Percentiles rank a stretch among this genome's conserved stretches.
These are phyloP conservation scores for Pythium phragmiticola DNA, from an alignment of 352 stramenopile genomes.

Conservation along the genomic window DNA sequence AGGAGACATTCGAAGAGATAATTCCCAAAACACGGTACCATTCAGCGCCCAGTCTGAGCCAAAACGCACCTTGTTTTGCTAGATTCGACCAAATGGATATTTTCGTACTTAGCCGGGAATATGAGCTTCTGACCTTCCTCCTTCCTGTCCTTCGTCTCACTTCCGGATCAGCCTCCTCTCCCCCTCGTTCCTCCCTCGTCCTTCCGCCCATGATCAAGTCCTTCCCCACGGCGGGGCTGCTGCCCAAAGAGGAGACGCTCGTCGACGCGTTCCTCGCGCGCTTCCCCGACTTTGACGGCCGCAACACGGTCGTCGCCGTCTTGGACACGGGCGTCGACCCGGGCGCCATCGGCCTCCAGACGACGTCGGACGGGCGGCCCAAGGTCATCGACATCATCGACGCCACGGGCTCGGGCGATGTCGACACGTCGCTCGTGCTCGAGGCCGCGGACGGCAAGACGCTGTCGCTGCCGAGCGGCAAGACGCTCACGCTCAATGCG, in stretches of 20 bases:
- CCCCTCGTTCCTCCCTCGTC: background rate
- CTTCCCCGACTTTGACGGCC: constrained; percentile 89
- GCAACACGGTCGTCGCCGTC: constrained; percentile 91
- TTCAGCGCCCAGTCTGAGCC: background rate
- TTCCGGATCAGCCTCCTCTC: constrained; percentile 10
- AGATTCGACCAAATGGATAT: background rate
- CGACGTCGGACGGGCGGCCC: constrained; percentile 79
- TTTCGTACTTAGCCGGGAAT: constrained; percentile 16
- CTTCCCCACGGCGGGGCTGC: constrained; percentile 62
- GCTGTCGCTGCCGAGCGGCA: constrained; percentile 40
- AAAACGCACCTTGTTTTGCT: constrained; percentile 15
- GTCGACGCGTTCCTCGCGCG: constrained; percentile 72
- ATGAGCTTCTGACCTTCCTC: background rate
- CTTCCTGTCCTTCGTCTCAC: background rate
- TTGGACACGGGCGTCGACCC: constrained; percentile 96
- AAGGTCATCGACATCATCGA: constrained; percentile 97
- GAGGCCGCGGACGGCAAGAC: constrained; percentile 44
- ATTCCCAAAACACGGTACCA: constrained; percentile 17
- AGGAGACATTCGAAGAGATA: constrained; percentile 14
- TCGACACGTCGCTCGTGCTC: constrained; percentile 82
- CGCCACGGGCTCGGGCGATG: constrained; percentile 92
- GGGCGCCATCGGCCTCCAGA: constrained; percentile 83
- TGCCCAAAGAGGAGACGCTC: constrained; percentile 93
- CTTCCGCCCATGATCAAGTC: constrained; percentile 35
- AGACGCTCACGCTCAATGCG: constrained; percentile 74